phyloP scores from a whole-genome alignment of 2,329 filamentous ascomycete genomes.

The Penicillium sp. region DNA sequence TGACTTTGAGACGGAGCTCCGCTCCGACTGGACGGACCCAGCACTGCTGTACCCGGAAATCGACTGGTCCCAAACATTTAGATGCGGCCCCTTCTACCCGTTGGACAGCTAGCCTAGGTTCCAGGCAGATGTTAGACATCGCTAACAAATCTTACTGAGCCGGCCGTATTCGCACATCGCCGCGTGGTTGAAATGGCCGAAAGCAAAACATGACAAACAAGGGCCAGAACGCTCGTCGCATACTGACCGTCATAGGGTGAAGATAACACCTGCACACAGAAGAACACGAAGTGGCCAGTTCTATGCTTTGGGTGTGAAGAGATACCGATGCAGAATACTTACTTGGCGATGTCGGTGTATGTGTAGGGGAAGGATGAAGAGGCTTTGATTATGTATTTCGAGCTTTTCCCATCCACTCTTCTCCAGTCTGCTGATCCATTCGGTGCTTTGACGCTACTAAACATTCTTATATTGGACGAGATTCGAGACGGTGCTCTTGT shows the following conservation, averaged over 20 bases:
- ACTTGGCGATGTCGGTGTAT: not conserved
- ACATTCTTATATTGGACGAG: too few relatives aligned
- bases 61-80: constrained; percentile 2
- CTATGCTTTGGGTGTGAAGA: constrained; percentile 3
- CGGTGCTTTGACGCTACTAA: too few relatives aligned
- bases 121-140: not conserved
- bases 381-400: not conserved
- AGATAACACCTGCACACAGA: constrained; percentile 1
- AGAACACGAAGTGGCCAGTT: not conserved
- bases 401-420: too few relatives aligned
- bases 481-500: too few relatives aligned
- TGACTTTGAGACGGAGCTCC: not conserved
- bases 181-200: not conserved
- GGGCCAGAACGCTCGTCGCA: not conserved
- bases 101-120: constrained; percentile 4
- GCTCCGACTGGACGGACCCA: constrained; percentile 1
- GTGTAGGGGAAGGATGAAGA: not conserved
- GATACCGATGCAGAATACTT: not conserved
- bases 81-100: constrained; percentile 1
- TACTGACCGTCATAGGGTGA: constrained; percentile 2
- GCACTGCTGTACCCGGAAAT: constrained; percentile 1
- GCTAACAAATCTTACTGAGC: not conserved
- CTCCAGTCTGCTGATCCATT: too few relatives aligned
- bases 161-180: constrained; percentile 1
- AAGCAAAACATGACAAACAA: constrained; percentile 3